Base-by-base conservation (phyloP, 495 filamentous ascomycete genomes). In the Parachaetomium inaequale region DNA sequence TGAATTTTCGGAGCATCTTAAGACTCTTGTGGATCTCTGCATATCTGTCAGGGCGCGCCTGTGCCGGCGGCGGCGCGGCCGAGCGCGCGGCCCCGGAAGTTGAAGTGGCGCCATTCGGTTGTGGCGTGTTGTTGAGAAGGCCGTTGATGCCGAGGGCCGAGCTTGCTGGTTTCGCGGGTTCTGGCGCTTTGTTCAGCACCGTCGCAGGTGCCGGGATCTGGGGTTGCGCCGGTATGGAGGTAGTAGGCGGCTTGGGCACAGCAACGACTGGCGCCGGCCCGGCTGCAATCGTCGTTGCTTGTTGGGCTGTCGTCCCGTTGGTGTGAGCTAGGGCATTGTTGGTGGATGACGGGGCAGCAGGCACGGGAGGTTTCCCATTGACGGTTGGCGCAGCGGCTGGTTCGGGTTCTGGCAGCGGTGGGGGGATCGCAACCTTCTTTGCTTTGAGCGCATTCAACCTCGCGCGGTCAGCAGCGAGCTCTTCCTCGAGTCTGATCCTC, bases 21-120 rank as follows among this genome's bases (percentile, higher is more conserved):
- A 96, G 76, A 19, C 81, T 81, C 59, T 84, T 70, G 70, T 95
- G 91, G 2, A 97, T 80, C 43, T 84, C 78, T 1, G 88, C 70
- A 71, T 92, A 92, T 29, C 81, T 79, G 52, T 83, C 72, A 1
- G 65, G 59, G 17, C 36, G 55, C 7, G 62, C 19, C 5, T 43
- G 51, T 17, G 58, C 15, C 7, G 38, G 17, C 5, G 63, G 15
- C 8, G 51, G 31, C 46, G 59, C 2, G 2, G 32, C 25, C 11
- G 55, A 34, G 29, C 6, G 47, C 6, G 49, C 19, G 15, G 51
- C 38, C n/a, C 21, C 46, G 4, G 34, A 6, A 8, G 23, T 10
- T 12, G 61, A 19, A 15, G 34, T n/a, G 29, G 45, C 21, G 12
- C 64, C 66, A 63, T 69, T 66, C 1, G 51, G 32, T 42, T 40